phyloP scores from a whole-genome alignment of 2,329 filamentous ascomycete genomes.

The Keithomyces neogunnii region DNA sequence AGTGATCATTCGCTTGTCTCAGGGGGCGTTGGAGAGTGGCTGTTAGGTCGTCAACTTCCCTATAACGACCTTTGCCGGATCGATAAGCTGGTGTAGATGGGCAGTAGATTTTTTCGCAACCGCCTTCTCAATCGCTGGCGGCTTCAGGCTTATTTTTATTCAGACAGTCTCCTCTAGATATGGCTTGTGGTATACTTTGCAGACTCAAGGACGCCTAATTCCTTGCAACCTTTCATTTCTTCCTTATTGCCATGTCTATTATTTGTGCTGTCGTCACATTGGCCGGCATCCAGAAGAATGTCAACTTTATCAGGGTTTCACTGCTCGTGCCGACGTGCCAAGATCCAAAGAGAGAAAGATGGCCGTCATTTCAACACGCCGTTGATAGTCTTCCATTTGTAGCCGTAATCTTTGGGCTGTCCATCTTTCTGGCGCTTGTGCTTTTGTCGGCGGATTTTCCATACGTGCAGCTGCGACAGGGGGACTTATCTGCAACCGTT shows the following conservation, averaged over 20 bases:
- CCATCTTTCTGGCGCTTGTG: slow-evolving; percentile 39
- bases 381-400: slow-evolving; percentile 18
- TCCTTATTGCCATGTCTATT: slow-evolving; percentile 52
- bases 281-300: slow-evolving; percentile 56
- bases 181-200: slow-evolving; percentile 24
- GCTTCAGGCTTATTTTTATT: slow-evolving; percentile 43
- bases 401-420: slow-evolving; percentile 33
- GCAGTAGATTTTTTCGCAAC: slow-evolving; percentile 31
- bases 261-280: slow-evolving; percentile 54
- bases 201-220: slow-evolving; percentile 34
- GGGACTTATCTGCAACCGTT: slow-evolving; percentile 38
- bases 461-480: slow-evolving; percentile 34
- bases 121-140: slow-evolving; percentile 39
- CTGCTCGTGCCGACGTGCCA: slow-evolving; percentile 34
- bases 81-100: too few relatives aligned
- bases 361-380: slow-evolving; percentile 14
- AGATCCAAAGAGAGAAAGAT: not conserved
- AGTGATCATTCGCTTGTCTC: slow-evolving; percentile 38
- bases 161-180: slow-evolving; percentile 16
- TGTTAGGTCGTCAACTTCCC: slow-evolving; percentile 23
- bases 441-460: slow-evolving; percentile 44
- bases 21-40: slow-evolving; percentile 40
- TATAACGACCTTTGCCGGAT: too few relatives aligned
- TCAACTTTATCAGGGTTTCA: too few relatives aligned
- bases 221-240: slow-evolving; percentile 45